Base-by-base conservation (phyloP, 139 green algal genomes). In the Chlamydomonas incerta region DNA sequence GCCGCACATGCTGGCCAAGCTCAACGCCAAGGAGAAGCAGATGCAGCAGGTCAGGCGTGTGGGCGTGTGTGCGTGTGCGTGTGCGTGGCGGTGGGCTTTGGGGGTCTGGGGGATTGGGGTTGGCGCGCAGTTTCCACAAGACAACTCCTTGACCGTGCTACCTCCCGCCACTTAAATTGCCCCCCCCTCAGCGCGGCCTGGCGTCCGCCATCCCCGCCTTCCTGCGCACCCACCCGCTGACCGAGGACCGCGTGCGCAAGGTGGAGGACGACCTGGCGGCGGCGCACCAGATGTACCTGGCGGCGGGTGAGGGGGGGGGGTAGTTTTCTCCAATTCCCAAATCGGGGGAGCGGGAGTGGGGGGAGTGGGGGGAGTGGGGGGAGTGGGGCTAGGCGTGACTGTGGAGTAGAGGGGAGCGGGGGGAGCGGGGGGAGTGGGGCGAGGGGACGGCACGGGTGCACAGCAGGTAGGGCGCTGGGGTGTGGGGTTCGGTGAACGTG, bases 181-280 rank as follows among this genome's bases (percentile, higher is more conserved):
- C 47, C 72, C 26, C 50, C 29, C 17, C 50, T 28, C 58, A 72
- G 46, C 11, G 57, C 14, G 34, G 41, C 24, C 6, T 31, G 84
- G 83, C 26, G 47, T 20, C 28, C 46, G 47, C 17, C 20, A 31
- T 94, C 34, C 93, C 93, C 15, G 85, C 75, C 21, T 92, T 98
- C 50, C 87, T 98, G 37, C 88, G 93, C 58, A 98, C 95, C 4
- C 95, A 98, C 85, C 95, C 95, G 2, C 74, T 96, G 17, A 94
- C 90, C 3, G 69, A 92, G 31, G 91, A 95, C 31, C 87, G 95
- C 2, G 88, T 97, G 20, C 65, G 86, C 29, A 41, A 50, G 20
- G 89, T 92, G 13, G 69, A 85, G 62, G 21, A 77, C 33, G 65
- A 90, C 41, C 67, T 95, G 31, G 81, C 83, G 23, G 85, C 93